Base-by-base conservation (phyloP, 1,284 basidiomycete species). In the Heterobasidion occidentale region DNA sequence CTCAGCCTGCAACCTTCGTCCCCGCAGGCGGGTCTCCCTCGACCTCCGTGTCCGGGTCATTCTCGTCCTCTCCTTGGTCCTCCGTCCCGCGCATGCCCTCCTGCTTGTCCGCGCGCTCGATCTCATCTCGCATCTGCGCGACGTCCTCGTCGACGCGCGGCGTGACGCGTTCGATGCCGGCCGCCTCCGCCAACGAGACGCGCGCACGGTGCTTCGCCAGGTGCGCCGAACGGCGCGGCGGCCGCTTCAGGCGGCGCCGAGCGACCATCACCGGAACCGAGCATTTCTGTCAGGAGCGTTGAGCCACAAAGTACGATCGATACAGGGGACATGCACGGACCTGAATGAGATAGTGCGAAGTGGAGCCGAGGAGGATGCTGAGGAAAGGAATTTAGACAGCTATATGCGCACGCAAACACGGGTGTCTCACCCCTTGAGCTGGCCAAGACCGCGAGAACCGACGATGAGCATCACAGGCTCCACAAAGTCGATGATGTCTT, bases 401-500 rank as follows among this genome's bases (percentile, higher is more conserved):
- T n/a, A 11, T 42, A 60, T 11, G 34, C 45, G 15, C 52, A 17
- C 9, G 27, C 46, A n/a, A 52, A 42, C 2, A 42, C 38, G 38
- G n/a, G n/a, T 7, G 62, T 64, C 83, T 60, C 57, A 92, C 91
- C 92, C 94, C 68, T 96, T 96, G 56, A 98, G 71, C 64, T 93
- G 89, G 27, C 91, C 84, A 35, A 97, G 66, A 58, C 96, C 96
- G 57, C 96, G 86, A 17, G 92, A 96, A 6, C 96, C 96, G 9
- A 98, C 94, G 55, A 99, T 95, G 34, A 96, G 79, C 87, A 98
- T 92, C 3, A 87, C 88, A 1, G 96, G 96, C 60, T 94, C 88
- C 53, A 89, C 78, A 67, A 92, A 87, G 68, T 98, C 96, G 46
- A 98, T 88, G 57, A 98, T 81, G 67, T 96, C 92, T 88, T 19